Conservation (phyloP, 2,329 filamentous ascomycete species). For the Phoma sp. region DNA sequence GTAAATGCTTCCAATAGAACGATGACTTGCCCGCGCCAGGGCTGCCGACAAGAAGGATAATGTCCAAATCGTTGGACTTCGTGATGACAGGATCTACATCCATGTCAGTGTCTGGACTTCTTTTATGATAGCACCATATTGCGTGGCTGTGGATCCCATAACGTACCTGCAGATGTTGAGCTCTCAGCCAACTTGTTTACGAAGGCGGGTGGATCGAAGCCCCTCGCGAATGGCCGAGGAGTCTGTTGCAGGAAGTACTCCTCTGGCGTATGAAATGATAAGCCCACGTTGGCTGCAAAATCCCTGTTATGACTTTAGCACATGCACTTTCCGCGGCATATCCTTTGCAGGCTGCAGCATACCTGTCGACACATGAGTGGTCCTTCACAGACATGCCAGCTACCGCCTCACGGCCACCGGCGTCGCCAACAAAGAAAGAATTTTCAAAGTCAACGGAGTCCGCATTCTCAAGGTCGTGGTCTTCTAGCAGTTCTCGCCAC, state of each 20-base stretch:
- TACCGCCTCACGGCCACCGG: slow-evolving; percentile 62
- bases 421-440: slow-evolving; percentile 91
- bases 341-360: slow-evolving; percentile 19
- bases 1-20: slow-evolving; percentile 80
- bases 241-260: slow-evolving; percentile 82
- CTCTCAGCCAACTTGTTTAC: slow-evolving; percentile 28
- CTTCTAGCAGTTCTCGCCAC: slow-evolving; percentile 74
- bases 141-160: slow-evolving; percentile 27
- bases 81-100: slow-evolving; percentile 51
- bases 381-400: slow-evolving; percentile 57
- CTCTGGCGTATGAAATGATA: slow-evolving; percentile 85
- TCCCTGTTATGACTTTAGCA: slow-evolving; percentile 54
- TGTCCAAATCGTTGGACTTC: slow-evolving; percentile 71
- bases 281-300: slow-evolving; percentile 83
- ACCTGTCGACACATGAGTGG: slow-evolving; percentile 68
- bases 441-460: slow-evolving; percentile 70
- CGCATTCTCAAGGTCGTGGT: slow-evolving; percentile 57
- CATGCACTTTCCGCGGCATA: neutral
- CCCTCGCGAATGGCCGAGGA: slow-evolving; percentile 69
- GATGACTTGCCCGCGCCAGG: slow-evolving; percentile 93
- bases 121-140: slow-evolving; percentile 5
- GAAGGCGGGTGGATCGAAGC: slow-evolving; percentile 71
- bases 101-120: slow-evolving; percentile 30
- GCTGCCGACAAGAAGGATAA: slow-evolving; percentile 87
- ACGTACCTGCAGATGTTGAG: slow-evolving; percentile 45